Percentiles rank a stretch among this genome's conserved stretches.
These are phyloP conservation scores for Trichoderma afroharzianum DNA, from an alignment of 2,329 filamentous ascomycete species.

Conservation along the genomic window DNA sequence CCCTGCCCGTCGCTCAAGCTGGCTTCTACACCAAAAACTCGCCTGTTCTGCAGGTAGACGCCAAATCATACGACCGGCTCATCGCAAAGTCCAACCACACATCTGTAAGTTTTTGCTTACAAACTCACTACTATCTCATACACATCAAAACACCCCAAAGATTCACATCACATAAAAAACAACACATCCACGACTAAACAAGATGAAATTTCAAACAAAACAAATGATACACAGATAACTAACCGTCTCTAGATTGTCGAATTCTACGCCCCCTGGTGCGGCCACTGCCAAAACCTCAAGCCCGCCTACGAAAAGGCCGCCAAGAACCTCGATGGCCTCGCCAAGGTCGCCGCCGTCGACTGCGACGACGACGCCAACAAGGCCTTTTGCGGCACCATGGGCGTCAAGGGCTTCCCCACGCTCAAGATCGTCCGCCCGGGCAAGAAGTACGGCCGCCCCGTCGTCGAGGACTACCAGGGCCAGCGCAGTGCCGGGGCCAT, in stretches of 20 bases:
- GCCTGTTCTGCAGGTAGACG: conserved; percentile 77
- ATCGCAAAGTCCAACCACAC: conserved; percentile 90
- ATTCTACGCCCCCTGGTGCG: conserved; percentile 98
- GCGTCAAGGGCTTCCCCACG: conserved; percentile 90
- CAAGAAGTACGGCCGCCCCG: conserved; percentile 72
- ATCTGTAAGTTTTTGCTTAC: conserved; percentile 59
- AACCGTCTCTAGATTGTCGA: conserved; percentile 54
- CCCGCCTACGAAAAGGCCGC: conserved; percentile 94
- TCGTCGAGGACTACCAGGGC: conserved; percentile 88
- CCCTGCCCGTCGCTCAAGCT: conserved; percentile 62
- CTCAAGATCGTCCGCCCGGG: conserved; percentile 88
- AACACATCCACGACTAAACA: background rate
- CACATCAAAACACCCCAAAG: background rate
- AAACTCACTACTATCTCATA: background rate
- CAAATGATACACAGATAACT: too few species aligned
- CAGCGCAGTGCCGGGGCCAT: conserved; percentile 80
- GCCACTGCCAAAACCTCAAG: conserved; percentile 94
- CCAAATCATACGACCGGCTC: conserved; percentile 73
- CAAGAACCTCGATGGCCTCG: conserved; percentile 81
- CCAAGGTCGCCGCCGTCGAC: conserved; percentile 90
- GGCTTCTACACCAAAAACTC: conserved; percentile 83
- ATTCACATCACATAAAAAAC: too few species aligned
- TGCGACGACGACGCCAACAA: conserved; percentile 96
- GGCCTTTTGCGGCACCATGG: conserved; percentile 76
- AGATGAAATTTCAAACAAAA: background rate